Base-by-base conservation (phyloP, 2,329 filamentous ascomycete genomes). In the Paradendryphiella salina region DNA sequence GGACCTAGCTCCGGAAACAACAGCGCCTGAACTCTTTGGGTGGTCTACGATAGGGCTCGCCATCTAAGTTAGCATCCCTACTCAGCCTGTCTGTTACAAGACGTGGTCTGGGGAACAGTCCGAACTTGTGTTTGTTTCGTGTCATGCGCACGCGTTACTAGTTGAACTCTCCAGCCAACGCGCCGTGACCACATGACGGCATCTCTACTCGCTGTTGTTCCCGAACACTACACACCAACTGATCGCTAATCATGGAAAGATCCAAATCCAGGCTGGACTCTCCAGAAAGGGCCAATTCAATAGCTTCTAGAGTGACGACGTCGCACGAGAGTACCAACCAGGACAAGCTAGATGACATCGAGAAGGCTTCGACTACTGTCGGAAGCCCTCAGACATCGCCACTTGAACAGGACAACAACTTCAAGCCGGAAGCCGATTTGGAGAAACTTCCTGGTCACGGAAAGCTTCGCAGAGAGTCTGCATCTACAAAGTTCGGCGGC, bases 401-500 rank as follows among this genome's bases (percentile, higher is more conserved):
- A 39, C 59, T 61, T 57, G 68, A 70, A 26, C 23, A 50, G 61
- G 18, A 55, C 3, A 66, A 59, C 41, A 64, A 61, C 10, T 71
- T 71, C 52, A 65, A 65, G 29, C 65, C 62, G 15, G 69, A 70
- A 40, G 59, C 63, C 20, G 67, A 72, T 42, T 38, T 70, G 37
- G 70, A 67, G 39, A 69, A 68, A 38, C 41, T 61, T 14, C 65
- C 65, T 5, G 52, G 52, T 38, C 52, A 48, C 29, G 67, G 66
- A 13, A 60, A 64, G 32, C 61, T 63, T 14, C 63, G 66, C 21
- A 57, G 63, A 35, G 67, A 71, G 10, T 64, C 62, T 3, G 68
- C 66, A 33, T 64, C 64, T 18, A 63, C 69, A 44, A 66, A 68
- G 23, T 70, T 74, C 36, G 72, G 73, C 34, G 72, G 72, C n/a